Percentiles rank a stretch among this genome's conserved stretches.
Evolutionary conservation across 108 stramenopile species (phyloP).

Genomic region (Nitzschia palea): DNA sequence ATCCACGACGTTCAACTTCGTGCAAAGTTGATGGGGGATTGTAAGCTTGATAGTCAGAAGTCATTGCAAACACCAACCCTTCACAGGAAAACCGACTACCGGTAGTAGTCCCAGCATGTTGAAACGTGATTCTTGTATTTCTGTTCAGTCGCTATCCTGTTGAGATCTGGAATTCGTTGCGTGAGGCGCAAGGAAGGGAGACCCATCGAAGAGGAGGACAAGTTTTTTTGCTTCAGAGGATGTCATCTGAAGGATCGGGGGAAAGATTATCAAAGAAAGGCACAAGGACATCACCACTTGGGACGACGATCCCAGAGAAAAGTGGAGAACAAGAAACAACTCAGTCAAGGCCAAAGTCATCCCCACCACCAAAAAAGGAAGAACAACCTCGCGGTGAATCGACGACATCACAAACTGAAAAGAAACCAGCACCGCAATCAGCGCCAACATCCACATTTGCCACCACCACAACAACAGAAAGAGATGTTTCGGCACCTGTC

Average conservation of each 20-base stretch:
- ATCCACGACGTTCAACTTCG: slow-evolving; percentile 5
- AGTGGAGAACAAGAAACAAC: not conserved
- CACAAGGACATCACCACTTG: slow-evolving; percentile 6
- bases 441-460: not conserved
- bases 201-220: not conserved
- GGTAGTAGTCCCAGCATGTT: slow-evolving; percentile 17
- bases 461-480: not conserved
- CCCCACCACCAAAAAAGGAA: not conserved
- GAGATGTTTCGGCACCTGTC: slow-evolving; percentile 4
- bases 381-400: not conserved
- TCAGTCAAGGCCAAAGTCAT: not conserved
- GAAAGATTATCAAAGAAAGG: slow-evolving; percentile 31
- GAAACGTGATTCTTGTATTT: not conserved
- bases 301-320: not conserved
- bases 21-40: not conserved
- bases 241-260: slow-evolving; percentile 26
- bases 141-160: slow-evolving; percentile 5
- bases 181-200: not conserved
- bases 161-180: not conserved
- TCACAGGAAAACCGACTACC: not conserved
- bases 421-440: not conserved
- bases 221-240: slow-evolving; percentile 19
- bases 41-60: not conserved
- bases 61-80: not conserved
- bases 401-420: not conserved